Evolutionary conservation across 1,284 basidiomycete species (phyloP), one percentile per base, ranked within the genome.

Genomic region (Phylloporus sp.): DNA sequence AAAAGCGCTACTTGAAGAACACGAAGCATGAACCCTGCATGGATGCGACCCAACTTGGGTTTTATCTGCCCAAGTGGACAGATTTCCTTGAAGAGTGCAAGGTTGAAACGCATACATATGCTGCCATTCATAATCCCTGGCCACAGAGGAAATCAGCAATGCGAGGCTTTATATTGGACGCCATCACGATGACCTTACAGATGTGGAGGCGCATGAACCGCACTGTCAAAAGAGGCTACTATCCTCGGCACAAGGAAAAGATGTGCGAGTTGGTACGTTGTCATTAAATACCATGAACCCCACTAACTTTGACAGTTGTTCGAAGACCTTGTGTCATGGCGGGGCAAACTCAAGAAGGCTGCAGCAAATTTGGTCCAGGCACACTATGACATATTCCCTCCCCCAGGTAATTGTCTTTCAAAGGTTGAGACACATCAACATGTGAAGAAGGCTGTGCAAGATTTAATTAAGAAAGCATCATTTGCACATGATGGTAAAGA

Each of bases 81-180:
- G 58, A 59, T 6, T 59, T 43, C 39, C 58, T 59, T 43, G 39
- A 59, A 59, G 58, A 59, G 19, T 43, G 58, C 58, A 59, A 59
- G 43, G 58, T 43, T 43, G 58, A 59, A 59, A 59, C 39, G 6
- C 15, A 12, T 14, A 59, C 39, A 27, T 59, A 43, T 6, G 25
- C 39, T 43, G 39, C 58, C 39, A 17, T 59, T 59, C 39, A 6
- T 43, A 35, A 59, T 7, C 58, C 58, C 43, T 59, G 58, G 58
- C 39, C 58, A 43, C 39, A 20, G 14, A 59, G 58, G n/a, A 59
- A 27, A 20, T 20, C 14, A 23, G 58, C 25, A 19, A 27, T 59
- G 5, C n/a, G 29, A n/a, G 58, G 58, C 25, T 59, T 59, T 27
- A 59, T 59, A 12, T 59, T 43, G n/a, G 58, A 59, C 8, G 39